Evolutionary conservation across 805 yeast species (phyloP).

Genomic region (Grigorovia yakushimaensis): DNA sequence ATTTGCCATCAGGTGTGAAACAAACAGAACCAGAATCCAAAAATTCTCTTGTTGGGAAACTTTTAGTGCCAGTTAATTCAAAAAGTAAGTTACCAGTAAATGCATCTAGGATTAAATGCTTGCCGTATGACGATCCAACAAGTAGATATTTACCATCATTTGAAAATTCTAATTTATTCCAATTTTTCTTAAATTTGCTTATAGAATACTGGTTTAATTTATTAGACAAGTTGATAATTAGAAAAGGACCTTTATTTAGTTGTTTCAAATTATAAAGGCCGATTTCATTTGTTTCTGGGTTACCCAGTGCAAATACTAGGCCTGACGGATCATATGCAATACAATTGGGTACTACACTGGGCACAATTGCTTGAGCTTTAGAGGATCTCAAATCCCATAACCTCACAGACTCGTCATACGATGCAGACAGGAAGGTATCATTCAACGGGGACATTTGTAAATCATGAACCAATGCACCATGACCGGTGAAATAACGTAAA

Average conservation of each 20-base stretch:
- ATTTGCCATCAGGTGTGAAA: slow-evolving; percentile 60
- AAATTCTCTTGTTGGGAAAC: slow-evolving; percentile 35
- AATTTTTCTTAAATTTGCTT: slow-evolving; percentile 24
- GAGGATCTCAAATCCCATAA: slow-evolving; percentile 78
- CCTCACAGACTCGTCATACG: slow-evolving; percentile 71
- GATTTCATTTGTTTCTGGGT: slow-evolving; percentile 34
- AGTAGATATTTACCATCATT: slow-evolving; percentile 62
- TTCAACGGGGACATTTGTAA: slow-evolving; percentile 64
- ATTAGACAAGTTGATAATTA: slow-evolving; percentile 32
- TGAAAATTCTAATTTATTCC: slow-evolving; percentile 69
- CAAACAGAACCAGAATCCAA: slow-evolving; percentile 49
- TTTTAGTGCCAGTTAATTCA: slow-evolving; percentile 38
- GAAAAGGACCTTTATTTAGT: slow-evolving; percentile 50
- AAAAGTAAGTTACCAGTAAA: slow-evolving; percentile 47
- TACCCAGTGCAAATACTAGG: slow-evolving; percentile 62
- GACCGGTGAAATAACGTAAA: slow-evolving; percentile 81
- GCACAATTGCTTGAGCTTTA: slow-evolving; percentile 52
- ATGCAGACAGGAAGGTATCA: slow-evolving; percentile 55
- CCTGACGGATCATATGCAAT: slow-evolving; percentile 82
- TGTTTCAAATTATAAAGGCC: slow-evolving; percentile 53
- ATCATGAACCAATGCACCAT: slow-evolving; percentile 62
- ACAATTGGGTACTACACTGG: slow-evolving; percentile 43
- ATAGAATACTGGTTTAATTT: not conserved
- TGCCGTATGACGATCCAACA: slow-evolving; percentile 45
- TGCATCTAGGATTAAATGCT: slow-evolving; percentile 61